These are phyloP conservation scores for Anthracocystis walkeri DNA, from an alignment of 1,284 basidiomycete genomes.

Conservation along the genomic window DNA sequence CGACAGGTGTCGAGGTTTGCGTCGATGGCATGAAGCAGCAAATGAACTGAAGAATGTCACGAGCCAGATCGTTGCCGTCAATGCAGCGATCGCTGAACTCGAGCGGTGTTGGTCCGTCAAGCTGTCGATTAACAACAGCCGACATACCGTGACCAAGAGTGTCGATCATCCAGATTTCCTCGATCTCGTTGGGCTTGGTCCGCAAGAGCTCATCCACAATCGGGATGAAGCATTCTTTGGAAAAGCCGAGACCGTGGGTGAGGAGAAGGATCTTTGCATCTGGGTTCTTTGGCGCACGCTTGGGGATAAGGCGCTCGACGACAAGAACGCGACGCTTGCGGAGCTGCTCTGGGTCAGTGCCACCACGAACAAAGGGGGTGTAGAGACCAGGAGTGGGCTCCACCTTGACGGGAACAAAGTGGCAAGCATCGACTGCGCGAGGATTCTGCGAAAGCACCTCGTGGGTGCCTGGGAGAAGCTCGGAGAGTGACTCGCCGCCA, in stretches of 20 bases:
- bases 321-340: constrained; percentile 39
- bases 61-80: constrained; percentile 49
- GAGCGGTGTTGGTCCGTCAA: constrained; percentile 36
- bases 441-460: constrained; percentile 46
- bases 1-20: constrained; percentile 33
- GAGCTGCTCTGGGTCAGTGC: constrained; percentile 44
- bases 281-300: constrained; percentile 33
- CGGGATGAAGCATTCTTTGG: constrained; percentile 46
- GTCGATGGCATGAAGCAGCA: constrained; percentile 51
- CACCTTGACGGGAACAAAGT: constrained; percentile 44
- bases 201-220: constrained; percentile 41
- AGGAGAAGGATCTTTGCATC: constrained; percentile 48
- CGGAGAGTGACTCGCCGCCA: constrained; percentile 42
- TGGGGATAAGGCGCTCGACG: constrained; percentile 45
- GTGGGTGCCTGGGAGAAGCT: constrained; percentile 45
- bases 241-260: constrained; percentile 45
- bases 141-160: constrained; percentile 48
- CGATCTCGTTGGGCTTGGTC: constrained; percentile 37
- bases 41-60: constrained; percentile 48
- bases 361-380: constrained; percentile 41
- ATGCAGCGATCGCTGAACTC: constrained; percentile 50
- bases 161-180: constrained; percentile 53
- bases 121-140: constrained; percentile 47
- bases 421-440: constrained; percentile 43
- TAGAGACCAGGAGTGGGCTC: constrained; percentile 46